Evolutionary conservation across 2,329 filamentous ascomycete species (phyloP).

Genomic region (Alternaria gansuensis): DNA sequence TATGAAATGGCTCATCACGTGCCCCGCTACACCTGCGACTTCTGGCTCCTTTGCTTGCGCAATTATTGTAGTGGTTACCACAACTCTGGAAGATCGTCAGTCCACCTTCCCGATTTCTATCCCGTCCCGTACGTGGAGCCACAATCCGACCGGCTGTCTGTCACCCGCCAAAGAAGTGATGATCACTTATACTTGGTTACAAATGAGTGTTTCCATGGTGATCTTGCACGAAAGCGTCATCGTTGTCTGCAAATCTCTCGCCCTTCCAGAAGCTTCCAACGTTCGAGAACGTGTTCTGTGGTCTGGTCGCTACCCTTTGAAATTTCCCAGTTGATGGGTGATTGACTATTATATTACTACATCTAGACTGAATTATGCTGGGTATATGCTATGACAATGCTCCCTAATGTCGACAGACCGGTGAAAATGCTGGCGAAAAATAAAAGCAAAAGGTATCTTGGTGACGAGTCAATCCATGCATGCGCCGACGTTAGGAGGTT

Average conservation of each 20-base stretch:
- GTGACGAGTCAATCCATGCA: conserved; percentile 21
- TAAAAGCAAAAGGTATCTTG: conserved; percentile 38
- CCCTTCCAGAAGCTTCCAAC: conserved; percentile 5
- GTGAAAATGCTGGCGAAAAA: conserved; percentile 10
- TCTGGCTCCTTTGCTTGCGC: not conserved
- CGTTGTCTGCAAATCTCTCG: not conserved
- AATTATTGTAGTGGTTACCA: not conserved
- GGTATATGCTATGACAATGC: conserved; percentile 5
- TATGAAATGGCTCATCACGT: not conserved
- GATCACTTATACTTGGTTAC: conserved; percentile 3
- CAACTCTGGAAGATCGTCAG: conserved; percentile 4
- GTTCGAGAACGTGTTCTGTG: conserved; percentile 4
- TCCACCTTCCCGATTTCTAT: not conserved
- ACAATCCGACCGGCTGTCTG: conserved; percentile 4
- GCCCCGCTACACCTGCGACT: conserved; percentile 4
- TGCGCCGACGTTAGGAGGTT: conserved; percentile 18
- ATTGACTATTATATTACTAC: conserved; percentile 17
- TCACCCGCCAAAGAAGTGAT: conserved; percentile 8
- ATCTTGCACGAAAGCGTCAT: conserved; percentile 2
- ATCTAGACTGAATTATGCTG: conserved; percentile 5
- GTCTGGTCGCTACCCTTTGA: not conserved
- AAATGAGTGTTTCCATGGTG: not conserved
- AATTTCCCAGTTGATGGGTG: not conserved
- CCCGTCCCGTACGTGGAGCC: conserved; percentile 5
- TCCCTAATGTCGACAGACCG: conserved; percentile 9